phyloP scores from a whole-genome alignment of 192 early-diverging fungal genomes.

The Backusella parvicylindrica region DNA sequence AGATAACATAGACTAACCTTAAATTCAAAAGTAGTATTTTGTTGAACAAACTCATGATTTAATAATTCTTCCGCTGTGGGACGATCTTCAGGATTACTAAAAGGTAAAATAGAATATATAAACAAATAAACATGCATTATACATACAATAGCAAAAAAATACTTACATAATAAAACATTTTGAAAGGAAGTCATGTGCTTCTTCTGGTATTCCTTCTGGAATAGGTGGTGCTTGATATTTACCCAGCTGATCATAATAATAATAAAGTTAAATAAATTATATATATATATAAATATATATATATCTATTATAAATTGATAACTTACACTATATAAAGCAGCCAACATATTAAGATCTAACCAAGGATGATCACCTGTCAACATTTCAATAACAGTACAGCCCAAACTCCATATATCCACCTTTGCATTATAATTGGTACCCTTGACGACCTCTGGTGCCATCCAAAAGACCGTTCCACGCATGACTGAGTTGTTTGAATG shows the following conservation, averaged over 20 bases:
- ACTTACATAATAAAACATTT: constrained; percentile 70
- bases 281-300: background rate
- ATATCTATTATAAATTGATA: background rate
- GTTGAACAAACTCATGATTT: constrained; percentile 68
- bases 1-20: constrained; percentile 32
- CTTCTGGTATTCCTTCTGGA: constrained; percentile 64
- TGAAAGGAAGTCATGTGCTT: constrained; percentile 69
- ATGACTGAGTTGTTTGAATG: constrained; percentile 42
- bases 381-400: constrained; percentile 95
- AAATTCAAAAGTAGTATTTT: constrained; percentile 48
- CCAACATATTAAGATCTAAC: constrained; percentile 49
- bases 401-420: constrained; percentile 89
- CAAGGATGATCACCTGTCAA: constrained; percentile 83
- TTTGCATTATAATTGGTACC: constrained; percentile 82
- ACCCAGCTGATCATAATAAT: constrained; percentile 68
- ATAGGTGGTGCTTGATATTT: constrained; percentile 80
- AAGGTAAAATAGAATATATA: background rate
- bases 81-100: constrained; percentile 63
- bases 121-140: background rate
- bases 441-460: constrained; percentile 94
- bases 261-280: constrained; percentile 8
- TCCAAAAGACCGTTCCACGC: constrained; percentile 74
- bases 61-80: constrained; percentile 75
- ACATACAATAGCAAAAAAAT: background rate
- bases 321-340: constrained; percentile 55